Percentiles rank a stretch among this genome's conserved stretches.
Conservation (phyloP, 257 asterid species). For the Primulina eburnea region DNA sequence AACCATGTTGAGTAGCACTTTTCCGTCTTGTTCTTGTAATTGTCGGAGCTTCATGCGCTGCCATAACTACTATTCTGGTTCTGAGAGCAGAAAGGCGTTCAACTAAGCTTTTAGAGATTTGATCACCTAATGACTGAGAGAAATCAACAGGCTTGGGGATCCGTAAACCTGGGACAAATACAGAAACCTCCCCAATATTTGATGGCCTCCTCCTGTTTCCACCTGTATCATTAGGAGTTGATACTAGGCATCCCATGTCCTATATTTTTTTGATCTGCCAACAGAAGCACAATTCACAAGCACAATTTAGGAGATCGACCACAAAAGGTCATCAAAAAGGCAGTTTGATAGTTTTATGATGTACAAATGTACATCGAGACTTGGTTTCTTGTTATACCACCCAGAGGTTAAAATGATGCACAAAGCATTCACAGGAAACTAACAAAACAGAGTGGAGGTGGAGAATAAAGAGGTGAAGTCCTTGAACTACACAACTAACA, state of each 20-base stretch:
- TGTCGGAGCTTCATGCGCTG: constrained; percentile 90
- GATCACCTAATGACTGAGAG: constrained; percentile 56
- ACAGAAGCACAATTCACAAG: constrained; percentile 24
- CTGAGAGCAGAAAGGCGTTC: constrained; percentile 95
- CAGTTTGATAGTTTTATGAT: constrained; percentile 1
- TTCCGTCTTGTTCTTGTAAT: constrained; percentile 88
- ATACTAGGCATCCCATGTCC: constrained; percentile 87
- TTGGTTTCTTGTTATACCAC: constrained; percentile 16
- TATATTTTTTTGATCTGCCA: constrained; percentile 31
- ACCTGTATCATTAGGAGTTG: constrained; percentile 67
- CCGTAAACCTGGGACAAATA: constrained; percentile 87
- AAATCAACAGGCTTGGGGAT: constrained; percentile 86
- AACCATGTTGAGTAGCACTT: constrained; percentile 88
- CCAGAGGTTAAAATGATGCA: background rate
- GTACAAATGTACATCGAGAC: constrained; percentile 12
- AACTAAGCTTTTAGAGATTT: constrained; percentile 54
- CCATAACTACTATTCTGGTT: constrained; percentile 90
- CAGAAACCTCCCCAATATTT: constrained; percentile 86
- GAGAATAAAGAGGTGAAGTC: constrained; percentile 33
- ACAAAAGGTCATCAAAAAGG: constrained; percentile 17
- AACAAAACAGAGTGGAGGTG: constrained; percentile 28
- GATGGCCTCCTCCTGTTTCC: constrained; percentile 83
- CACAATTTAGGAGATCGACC: constrained; percentile 10
- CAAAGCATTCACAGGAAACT: constrained; percentile 33
- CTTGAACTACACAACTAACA: constrained; percentile 56